phyloP scores from a whole-genome alignment of 768 basidiomycete species.

The Roridomyces roridus region DNA sequence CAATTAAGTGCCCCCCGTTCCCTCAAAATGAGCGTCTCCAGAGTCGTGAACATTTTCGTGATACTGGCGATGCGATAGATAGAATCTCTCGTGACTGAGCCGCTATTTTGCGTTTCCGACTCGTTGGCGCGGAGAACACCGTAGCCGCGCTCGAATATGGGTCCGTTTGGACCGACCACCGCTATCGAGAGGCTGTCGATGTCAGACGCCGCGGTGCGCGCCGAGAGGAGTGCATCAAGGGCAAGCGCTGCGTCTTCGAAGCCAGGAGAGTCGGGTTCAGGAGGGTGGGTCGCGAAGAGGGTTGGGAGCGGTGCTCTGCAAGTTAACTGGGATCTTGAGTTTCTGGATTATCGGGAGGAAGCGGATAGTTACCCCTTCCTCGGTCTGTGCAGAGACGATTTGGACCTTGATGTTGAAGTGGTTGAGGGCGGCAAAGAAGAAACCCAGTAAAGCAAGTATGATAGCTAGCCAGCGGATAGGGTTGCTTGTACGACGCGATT shows the following conservation, averaged over 20 bases:
- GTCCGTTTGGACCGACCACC: slow-evolving; percentile 50
- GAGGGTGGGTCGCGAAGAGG: slow-evolving; percentile 16
- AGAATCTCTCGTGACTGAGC: slow-evolving; percentile 45
- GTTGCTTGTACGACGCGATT: neutral
- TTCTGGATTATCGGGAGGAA: too few species aligned
- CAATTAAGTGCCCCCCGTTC: slow-evolving; percentile 49
- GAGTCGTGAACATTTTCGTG: slow-evolving; percentile 55
- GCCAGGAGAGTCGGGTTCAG: slow-evolving; percentile 2
- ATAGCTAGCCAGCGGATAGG: neutral
- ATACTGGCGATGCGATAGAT: slow-evolving; percentile 60
- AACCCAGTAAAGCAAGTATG: neutral
- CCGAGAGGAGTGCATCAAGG: slow-evolving; percentile 35
- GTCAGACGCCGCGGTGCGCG: slow-evolving; percentile 34
- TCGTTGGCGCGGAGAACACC: slow-evolving; percentile 53
- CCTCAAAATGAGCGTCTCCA: slow-evolving; percentile 55
- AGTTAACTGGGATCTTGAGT: neutral
- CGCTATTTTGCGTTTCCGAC: slow-evolving; percentile 26
- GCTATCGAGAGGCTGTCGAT: slow-evolving; percentile 59
- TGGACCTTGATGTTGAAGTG: slow-evolving; percentile 11
- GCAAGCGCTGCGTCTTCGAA: slow-evolving; percentile 12
- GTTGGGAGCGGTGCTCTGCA: slow-evolving; percentile 20
- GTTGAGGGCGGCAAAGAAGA: neutral
- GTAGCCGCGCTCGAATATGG: slow-evolving; percentile 51
- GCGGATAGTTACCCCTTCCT: neutral
- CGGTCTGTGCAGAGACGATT: neutral